Evolutionary conservation across 1,284 basidiomycete genomes (phyloP), one percentile per base, ranked within the genome.

Genomic region (Moesziomyces parantarcticus): DNA sequence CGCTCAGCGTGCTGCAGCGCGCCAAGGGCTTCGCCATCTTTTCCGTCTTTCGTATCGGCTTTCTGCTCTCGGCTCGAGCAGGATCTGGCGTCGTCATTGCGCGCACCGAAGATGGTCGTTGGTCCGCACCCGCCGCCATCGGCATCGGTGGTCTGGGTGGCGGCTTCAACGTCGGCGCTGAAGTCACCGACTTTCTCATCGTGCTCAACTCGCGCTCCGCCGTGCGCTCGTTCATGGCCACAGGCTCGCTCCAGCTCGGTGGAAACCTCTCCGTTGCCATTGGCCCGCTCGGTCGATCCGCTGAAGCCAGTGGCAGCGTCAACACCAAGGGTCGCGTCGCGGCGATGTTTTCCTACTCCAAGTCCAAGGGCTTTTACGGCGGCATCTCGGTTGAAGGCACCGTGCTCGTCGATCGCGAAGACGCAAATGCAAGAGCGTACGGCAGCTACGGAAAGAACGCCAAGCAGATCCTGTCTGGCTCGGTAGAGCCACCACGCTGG

Each of bases 51-150:
- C 85, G 85, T 62, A 84, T 86, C 41, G 88, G 88, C 7, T 89
- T 89, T 80, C 75, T 89, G 3, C 85, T 89, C 66, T 87, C 86
- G 11, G 88, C 87, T 1, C 83, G 88, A 53, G 97, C 91, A 21
- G 96, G 96, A 6, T 91, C 90, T 29, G 96, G 96, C 1, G 86
- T 99, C 13, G 97, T 98, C 25, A 94, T 99, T 48, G 94, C 94
- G 5, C 90, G 87, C 67, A 86, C 94, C 18, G 87, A 90, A 3
- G 89, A 97, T 84, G 96, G 94, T 72, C 86, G 92, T 46, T 98
- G 94, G 94, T 94, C 92, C 46, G 90, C 94, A 25, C 95, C 96
- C 4, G 92, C 92, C 80, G 97, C 95, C 0, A 96, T 98, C 56
- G 95, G 94, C 21, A 91, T 94, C n/a, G 96, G 92, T 5, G 84